Percentiles rank a stretch among this genome's conserved stretches.
phyloP scores from a whole-genome alignment of 2,329 filamentous ascomycete species.

The Paecilomyces formosus region DNA sequence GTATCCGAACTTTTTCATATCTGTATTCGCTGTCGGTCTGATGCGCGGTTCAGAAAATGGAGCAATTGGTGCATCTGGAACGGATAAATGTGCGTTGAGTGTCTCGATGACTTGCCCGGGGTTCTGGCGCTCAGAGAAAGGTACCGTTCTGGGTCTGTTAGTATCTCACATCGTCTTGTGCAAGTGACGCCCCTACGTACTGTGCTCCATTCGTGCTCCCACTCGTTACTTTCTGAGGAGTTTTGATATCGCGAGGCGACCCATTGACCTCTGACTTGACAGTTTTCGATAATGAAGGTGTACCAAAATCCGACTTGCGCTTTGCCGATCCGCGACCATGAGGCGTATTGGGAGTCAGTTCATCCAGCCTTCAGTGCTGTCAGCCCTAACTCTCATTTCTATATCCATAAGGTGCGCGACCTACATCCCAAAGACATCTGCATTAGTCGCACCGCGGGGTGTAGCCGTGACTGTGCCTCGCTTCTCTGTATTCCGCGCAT shows the following conservation, averaged over 20 bases:
- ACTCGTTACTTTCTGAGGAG: conserved; percentile 28
- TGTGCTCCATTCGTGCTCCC: conserved; percentile 21
- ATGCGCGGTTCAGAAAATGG: conserved; percentile 70
- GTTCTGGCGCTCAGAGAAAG: conserved; percentile 70
- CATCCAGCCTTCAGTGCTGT: conserved; percentile 49
- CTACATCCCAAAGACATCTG: conserved; percentile 78
- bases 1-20: conserved; percentile 84
- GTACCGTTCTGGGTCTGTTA: conserved; percentile 39
- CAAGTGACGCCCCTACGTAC: conserved; percentile 22
- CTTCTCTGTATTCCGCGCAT: conserved; percentile 58
- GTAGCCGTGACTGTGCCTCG: conserved; percentile 49
- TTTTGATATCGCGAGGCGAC: conserved; percentile 42
- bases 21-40: conserved; percentile 76
- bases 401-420: conserved; percentile 14
- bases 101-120: conserved; percentile 76
- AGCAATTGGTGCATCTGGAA: conserved; percentile 62
- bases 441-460: conserved; percentile 52
- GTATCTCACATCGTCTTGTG: conserved; percentile 8
- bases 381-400: conserved; percentile 5
- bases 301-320: conserved; percentile 45
- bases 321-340: conserved; percentile 41
- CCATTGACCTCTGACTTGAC: conserved; percentile 40
- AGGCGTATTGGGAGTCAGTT: conserved; percentile 59
- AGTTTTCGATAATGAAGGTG: conserved; percentile 35
- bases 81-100: conserved; percentile 66